Evolutionary conservation across 352 stramenopile species (phyloP), one percentile per base, ranked within the genome.

Genomic region (Hyphochytrium catenoides): DNA sequence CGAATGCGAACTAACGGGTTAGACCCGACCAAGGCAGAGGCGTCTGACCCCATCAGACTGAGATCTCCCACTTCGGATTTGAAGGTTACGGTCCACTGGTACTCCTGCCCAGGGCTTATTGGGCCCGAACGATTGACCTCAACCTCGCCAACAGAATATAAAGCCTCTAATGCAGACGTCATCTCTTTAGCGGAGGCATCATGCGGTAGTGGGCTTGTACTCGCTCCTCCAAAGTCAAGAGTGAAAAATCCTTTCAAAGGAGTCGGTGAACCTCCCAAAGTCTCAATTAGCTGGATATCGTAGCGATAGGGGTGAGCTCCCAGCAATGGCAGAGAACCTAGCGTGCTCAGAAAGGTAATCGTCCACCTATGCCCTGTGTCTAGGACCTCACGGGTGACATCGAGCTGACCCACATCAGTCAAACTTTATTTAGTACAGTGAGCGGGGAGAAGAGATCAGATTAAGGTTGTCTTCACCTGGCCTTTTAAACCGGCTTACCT

Each of bases 281-380:
- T 93, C 35, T 71, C 52, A 31, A 97, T 62, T n/a, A 60, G 57
- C 56, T 96, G 86, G 7, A 94, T 68, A 46, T 94, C 74, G 48
- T 91, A 93, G n/a, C 66, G 58, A 35, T 82, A 63, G 20, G 81
- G 63, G 27, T 67, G 67, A 7, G 81, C 72, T 34, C 78, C 52
- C 8, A 96, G 35, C n/a, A 77, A 39, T 0, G 72, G 76, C 14
- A 96, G 41, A 44, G 95, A 88, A n/a, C 88, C 88, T 4, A 93
- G 40, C 47, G 87, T 88, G 36, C 85, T 79, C 0, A 76, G 93
- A 40, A 97, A 97, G 14, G 84, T 94, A 14, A 97, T 64, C 6
- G 64, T 86, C 82, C 83, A 95, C 16, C 71, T 63, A 51, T 93
- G 74, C 31, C 78, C 56, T 55, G 74, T 78, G 34, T 62, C 66